phyloP scores from a whole-genome alignment of 2,329 filamentous ascomycete genomes.

The Aspergillus quadricinctus region DNA sequence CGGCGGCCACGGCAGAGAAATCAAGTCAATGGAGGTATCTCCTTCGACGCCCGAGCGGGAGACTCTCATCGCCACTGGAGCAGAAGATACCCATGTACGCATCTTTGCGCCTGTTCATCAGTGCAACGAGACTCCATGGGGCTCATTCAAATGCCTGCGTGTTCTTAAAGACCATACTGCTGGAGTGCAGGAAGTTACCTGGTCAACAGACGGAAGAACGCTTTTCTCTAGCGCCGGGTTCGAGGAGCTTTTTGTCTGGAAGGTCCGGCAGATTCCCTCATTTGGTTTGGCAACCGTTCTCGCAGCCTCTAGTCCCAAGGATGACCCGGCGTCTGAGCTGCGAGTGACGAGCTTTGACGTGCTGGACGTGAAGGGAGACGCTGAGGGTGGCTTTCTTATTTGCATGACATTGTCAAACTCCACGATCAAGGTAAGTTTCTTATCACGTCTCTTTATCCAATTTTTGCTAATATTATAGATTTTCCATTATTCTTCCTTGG shows the following conservation, averaged over 20 bases:
- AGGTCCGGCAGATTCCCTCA: conserved; percentile 53
- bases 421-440: conserved; percentile 53
- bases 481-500: conserved; percentile 38
- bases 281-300: conserved; percentile 52
- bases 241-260: conserved; percentile 89
- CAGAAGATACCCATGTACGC: conserved; percentile 70
- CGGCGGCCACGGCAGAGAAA: conserved; percentile 83
- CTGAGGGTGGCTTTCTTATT: conserved; percentile 50
- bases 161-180: conserved; percentile 74
- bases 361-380: conserved; percentile 22
- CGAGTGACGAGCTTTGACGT: conserved; percentile 78
- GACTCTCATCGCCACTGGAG: conserved; percentile 59
- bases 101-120: conserved; percentile 48
- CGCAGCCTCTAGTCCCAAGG: conserved; percentile 46
- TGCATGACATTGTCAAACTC: conserved; percentile 82
- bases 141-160: conserved; percentile 50
- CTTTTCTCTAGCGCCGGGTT: conserved; percentile 83
- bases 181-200: conserved; percentile 76
- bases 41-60: conserved; percentile 10
- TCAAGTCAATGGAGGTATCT: conserved; percentile 59
- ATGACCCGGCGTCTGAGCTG: conserved; percentile 58
- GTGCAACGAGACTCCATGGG: conserved; percentile 13
- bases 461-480: conserved; percentile 34
- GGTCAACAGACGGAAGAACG: conserved; percentile 62
- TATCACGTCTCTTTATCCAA: not conserved